Evolutionary conservation across 164 flowering plant genomes (phyloP), one percentile per base, ranked within the genome.

Genomic region (Buxus sempervirens): DNA sequence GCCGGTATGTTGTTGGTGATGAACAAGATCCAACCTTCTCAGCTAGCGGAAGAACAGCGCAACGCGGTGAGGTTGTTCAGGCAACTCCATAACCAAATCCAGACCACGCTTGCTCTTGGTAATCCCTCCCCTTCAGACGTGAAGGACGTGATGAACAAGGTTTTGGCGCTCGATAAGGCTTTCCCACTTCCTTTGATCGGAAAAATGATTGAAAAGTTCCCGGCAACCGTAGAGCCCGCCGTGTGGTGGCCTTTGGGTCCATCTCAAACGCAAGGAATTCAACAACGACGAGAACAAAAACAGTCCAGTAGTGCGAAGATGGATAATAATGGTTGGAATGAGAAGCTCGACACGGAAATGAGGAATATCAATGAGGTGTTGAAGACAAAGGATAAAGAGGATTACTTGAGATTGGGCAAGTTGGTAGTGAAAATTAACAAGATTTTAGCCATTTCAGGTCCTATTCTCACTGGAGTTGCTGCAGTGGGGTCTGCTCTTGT

Each of bases 11-110:
- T 71, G 57, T 49, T 70, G 0, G 28, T 82, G 27, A 77, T 81
- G 84, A 79, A 72, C 72, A 81, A 77, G 54, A 78, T 81, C 63
- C 82, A 82, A 45, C 85, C 82, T 0, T 79, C 85, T 1, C 85
- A 82, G 32, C 78, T 82, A 0, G 79, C 64, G 0, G 85, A 82
- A 66, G 85, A 82, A 62, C 85, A 82, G 27, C 54, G 81, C 0
- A 79, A 77, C 12, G 82, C 81, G 0, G 41, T 72, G 0, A 79
- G 76, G 55, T 59, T 82, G 72, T 77, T 82, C 54, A 77, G 54
- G 58, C 67, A 70, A 24, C 76, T 77, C 19, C 68, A 63, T 10
- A 42, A 13, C 22, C 69, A 67, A 22, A 53, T 73, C 51, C 54
- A 68, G 49, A 67, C 62, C 5, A n/a, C 25, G 2, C 26, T 71